Evolutionary conservation across 2,329 filamentous ascomycete species (phyloP).

Genomic region (Teratosphaeria destructans): DNA sequence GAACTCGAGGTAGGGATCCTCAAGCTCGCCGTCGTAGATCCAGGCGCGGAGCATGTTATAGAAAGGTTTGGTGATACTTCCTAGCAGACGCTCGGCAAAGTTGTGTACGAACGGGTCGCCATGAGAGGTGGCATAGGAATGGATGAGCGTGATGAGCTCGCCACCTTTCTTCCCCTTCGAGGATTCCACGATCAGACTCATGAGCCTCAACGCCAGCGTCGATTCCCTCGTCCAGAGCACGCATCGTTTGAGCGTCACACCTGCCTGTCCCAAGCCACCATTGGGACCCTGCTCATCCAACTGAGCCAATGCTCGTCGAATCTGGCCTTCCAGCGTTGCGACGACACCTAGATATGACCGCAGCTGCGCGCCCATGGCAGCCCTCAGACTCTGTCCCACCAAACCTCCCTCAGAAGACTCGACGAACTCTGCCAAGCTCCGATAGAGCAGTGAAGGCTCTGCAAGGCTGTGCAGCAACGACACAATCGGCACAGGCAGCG

Average conservation of each 20-base stretch:
- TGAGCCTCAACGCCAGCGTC: constrained; percentile 84
- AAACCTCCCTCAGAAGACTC: constrained; percentile 72
- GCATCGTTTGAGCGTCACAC: constrained; percentile 88
- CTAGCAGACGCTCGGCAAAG: constrained; percentile 81
- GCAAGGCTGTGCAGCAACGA: constrained; percentile 81
- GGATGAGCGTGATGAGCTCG: constrained; percentile 85
- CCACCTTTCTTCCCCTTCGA: constrained; percentile 78
- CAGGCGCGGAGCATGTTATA: constrained; percentile 92
- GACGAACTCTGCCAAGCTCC: constrained; percentile 68
- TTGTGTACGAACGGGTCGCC: constrained; percentile 89
- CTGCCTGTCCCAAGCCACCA: constrained; percentile 67
- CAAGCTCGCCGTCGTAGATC: constrained; percentile 97
- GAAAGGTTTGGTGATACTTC: constrained; percentile 83
- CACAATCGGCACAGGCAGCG: constrained; percentile 72
- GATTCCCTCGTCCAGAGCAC: constrained; percentile 96
- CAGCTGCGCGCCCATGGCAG: constrained; percentile 74
- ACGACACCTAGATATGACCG: constrained; percentile 84
- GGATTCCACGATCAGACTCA: constrained; percentile 91
- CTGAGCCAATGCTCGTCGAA: constrained; percentile 66
- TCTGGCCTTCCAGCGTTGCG: constrained; percentile 85
- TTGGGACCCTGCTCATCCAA: constrained; percentile 59
- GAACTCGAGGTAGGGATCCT: constrained; percentile 92
- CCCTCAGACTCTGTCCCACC: constrained; percentile 83
- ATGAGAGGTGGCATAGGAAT: constrained; percentile 84
- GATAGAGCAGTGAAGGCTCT: constrained; percentile 88